Conservation (phyloP, 441 rosid species). For the Corymbia calophylla region DNA sequence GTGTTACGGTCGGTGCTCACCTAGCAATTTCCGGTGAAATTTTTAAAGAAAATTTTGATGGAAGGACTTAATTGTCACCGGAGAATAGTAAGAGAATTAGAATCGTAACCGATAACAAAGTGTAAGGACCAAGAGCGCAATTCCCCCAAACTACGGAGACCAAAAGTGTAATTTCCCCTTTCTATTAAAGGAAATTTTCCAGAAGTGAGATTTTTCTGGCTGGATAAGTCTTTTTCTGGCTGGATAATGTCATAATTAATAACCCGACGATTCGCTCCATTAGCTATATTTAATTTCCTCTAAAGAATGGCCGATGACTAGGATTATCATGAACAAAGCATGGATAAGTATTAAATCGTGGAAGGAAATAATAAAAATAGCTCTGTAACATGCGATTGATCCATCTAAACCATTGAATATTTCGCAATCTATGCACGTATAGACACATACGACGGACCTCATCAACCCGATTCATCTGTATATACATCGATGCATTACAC, state of each 20-base stretch:
- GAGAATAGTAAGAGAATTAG: not conserved
- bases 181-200: not conserved
- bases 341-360: not conserved
- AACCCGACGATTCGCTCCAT: not conserved
- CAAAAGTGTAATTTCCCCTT: not conserved
- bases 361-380: not conserved
- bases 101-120: not conserved
- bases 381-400: not conserved
- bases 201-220: not conserved
- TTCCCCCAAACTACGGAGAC: not conserved
- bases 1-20: not conserved
- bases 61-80: not conserved
- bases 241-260: not conserved
- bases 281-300: not conserved
- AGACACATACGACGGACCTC: not conserved
- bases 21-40: not conserved
- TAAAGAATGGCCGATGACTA: not conserved
- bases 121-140: not conserved
- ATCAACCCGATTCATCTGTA: not conserved
- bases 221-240: not conserved
- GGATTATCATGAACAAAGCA: not conserved
- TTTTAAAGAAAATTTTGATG: not conserved
- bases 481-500: not conserved
- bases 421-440: not conserved
- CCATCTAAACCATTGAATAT: not conserved